Percentiles rank a stretch among this genome's conserved stretches.
Evolutionary conservation across 495 filamentous ascomycete species (phyloP).

Genomic region (Tuber calosporum): DNA sequence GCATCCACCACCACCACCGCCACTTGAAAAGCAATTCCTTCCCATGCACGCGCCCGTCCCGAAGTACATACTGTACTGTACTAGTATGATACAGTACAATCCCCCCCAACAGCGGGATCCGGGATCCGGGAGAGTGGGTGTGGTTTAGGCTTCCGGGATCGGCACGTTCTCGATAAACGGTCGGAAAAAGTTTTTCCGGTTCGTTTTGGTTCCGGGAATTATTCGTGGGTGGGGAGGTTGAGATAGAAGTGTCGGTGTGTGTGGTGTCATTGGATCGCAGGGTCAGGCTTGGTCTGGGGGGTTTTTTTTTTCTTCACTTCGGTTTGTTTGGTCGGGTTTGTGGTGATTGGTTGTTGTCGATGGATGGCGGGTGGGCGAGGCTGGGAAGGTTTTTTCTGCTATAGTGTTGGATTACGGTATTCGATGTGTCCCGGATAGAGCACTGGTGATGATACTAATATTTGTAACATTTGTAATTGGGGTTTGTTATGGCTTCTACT

Average conservation of each 20-base stretch:
- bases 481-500: too few species aligned
- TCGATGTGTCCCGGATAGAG: too few species aligned
- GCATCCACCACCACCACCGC: background rate
- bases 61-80: background rate
- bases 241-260: background rate
- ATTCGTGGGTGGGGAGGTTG: background rate
- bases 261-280: background rate
- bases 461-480: too few species aligned
- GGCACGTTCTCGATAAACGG: background rate
- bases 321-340: conserved; percentile 4
- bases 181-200: background rate
- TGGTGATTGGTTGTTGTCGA: background rate
- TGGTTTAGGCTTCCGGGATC: background rate
- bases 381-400: background rate
- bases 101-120: background rate
- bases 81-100: too few species aligned
- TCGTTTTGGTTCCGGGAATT: background rate
- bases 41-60: background rate
- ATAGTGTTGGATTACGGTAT: too few species aligned
- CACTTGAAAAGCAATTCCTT: background rate
- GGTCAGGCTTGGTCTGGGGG: background rate
- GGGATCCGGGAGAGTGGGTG: background rate
- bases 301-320: conserved; percentile 6
- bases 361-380: background rate
- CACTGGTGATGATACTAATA: too few species aligned